Evolutionary conservation across 108 stramenopile species (phyloP).

Genomic region (Fistulifera solaris): DNA sequence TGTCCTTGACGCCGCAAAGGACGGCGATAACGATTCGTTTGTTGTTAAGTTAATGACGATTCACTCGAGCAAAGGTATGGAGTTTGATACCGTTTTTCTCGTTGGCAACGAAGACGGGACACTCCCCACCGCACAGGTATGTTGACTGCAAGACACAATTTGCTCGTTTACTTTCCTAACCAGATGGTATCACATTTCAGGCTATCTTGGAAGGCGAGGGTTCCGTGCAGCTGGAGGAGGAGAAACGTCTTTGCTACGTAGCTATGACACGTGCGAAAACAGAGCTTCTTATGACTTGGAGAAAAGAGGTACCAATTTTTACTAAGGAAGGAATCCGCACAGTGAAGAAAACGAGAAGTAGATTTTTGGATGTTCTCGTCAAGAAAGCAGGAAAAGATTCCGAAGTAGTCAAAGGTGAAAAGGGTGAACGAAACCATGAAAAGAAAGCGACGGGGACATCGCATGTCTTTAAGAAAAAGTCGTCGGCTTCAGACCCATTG

Average conservation of each 20-base stretch:
- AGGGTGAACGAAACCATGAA: not conserved
- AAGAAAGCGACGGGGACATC: not conserved
- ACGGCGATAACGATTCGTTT: conserved; percentile 21
- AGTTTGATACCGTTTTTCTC: conserved; percentile 85
- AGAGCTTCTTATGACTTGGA: conserved; percentile 70
- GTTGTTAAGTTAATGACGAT: conserved; percentile 83
- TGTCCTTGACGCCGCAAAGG: conserved; percentile 32
- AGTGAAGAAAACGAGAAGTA: conserved; percentile 32
- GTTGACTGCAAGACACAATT: not conserved
- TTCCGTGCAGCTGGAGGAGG: conserved; percentile 71
- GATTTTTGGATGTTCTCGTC: conserved; percentile 51
- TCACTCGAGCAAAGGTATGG: conserved; percentile 88
- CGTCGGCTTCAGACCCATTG: not conserved
- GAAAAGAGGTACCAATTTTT: conserved; percentile 53
- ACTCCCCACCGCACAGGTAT: conserved; percentile 44
- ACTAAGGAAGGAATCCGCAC: conserved; percentile 5
- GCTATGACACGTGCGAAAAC: conserved; percentile 91
- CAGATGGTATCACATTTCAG: too few species aligned
- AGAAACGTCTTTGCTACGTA: conserved; percentile 83
- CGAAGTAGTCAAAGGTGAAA: conserved; percentile 11
- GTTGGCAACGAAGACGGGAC: conserved; percentile 83
- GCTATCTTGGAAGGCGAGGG: conserved; percentile 44
- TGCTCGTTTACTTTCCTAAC: too few species aligned
- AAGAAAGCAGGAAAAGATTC: conserved; percentile 1
- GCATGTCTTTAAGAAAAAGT: not conserved